phyloP scores from a whole-genome alignment of 306 rosid species.

The Prunus campanulata region DNA sequence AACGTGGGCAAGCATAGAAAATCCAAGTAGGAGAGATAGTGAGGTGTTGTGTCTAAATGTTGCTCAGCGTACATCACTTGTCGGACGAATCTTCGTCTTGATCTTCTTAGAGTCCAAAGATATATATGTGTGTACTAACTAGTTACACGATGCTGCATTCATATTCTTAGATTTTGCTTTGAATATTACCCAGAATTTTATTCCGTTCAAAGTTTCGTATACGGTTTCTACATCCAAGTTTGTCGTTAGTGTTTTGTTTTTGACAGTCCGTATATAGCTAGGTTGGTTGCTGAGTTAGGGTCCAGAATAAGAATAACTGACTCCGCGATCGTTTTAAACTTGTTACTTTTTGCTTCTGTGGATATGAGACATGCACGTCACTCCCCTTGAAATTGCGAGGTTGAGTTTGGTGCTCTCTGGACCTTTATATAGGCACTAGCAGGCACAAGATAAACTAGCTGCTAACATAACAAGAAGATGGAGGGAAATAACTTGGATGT shows the following conservation, averaged over 20 bases:
- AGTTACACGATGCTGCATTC: background rate
- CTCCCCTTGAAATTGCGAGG: too few relatives aligned
- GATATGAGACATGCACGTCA: background rate
- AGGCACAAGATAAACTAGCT: background rate
- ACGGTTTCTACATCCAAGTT: too few relatives aligned
- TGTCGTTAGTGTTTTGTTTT: too few relatives aligned
- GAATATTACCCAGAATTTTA: background rate
- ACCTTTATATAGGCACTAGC: background rate
- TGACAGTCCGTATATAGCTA: too few relatives aligned
- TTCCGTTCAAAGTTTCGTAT: too few relatives aligned
- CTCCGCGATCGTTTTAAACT: background rate
- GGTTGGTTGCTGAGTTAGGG: background rate
- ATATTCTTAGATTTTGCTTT: background rate
- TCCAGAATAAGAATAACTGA: background rate
- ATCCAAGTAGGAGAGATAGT: too few relatives aligned
- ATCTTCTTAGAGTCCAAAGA: too few relatives aligned
- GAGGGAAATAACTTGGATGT: background rate
- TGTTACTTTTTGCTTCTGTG: background rate
- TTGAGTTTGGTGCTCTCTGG: too few relatives aligned
- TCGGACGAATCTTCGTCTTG: too few relatives aligned
- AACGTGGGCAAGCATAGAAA: too few relatives aligned
- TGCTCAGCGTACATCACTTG: too few relatives aligned
- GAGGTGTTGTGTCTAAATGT: too few relatives aligned
- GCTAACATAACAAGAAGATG: background rate
- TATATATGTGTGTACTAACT: background rate